These are phyloP conservation scores for Termitomyces sp. DNA, from an alignment of 768 basidiomycete genomes.

Conservation along the genomic window DNA sequence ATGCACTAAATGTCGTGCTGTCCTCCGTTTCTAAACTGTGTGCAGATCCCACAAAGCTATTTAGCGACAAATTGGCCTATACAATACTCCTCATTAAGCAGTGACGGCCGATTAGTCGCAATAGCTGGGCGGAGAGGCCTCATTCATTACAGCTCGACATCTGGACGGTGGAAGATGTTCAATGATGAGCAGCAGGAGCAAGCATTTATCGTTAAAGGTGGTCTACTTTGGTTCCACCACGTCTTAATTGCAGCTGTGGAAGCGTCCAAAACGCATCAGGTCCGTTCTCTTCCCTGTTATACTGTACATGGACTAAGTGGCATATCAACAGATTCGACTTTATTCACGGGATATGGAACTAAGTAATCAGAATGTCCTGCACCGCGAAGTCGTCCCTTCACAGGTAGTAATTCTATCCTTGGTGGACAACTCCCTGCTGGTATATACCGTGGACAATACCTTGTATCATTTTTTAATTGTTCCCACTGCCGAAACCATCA, in stretches of 20 bases:
- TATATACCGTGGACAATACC: conserved; percentile 93
- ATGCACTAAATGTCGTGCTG: neutral
- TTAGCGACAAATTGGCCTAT: conserved; percentile 92
- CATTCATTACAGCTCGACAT: conserved; percentile 89
- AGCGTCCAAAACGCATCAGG: conserved; percentile 72
- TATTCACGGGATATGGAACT: conserved; percentile 92
- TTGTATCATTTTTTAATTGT: conserved; percentile 89
- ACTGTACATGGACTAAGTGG: conserved; percentile 1
- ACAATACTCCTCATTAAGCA: conserved; percentile 84
- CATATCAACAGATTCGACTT: conserved; percentile 64
- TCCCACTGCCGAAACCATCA: conserved; percentile 77
- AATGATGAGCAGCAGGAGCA: conserved; percentile 77
- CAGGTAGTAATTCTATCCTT: conserved; percentile 85
- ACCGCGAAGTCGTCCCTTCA: conserved; percentile 69
- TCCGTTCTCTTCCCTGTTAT: conserved; percentile 21
- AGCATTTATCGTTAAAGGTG: conserved; percentile 83
- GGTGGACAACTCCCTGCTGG: conserved; percentile 91
- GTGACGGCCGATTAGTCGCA: conserved; percentile 87
- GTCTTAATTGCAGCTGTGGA: conserved; percentile 91
- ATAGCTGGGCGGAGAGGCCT: conserved; percentile 89
- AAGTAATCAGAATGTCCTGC: conserved; percentile 74
- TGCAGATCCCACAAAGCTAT: conserved; percentile 86
- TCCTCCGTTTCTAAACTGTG: conserved; percentile 1
- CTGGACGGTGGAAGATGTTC: conserved; percentile 94
- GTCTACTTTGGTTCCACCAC: conserved; percentile 94